Conservation (phyloP, 2,329 filamentous ascomycete species). For the Daldinia sp. region DNA sequence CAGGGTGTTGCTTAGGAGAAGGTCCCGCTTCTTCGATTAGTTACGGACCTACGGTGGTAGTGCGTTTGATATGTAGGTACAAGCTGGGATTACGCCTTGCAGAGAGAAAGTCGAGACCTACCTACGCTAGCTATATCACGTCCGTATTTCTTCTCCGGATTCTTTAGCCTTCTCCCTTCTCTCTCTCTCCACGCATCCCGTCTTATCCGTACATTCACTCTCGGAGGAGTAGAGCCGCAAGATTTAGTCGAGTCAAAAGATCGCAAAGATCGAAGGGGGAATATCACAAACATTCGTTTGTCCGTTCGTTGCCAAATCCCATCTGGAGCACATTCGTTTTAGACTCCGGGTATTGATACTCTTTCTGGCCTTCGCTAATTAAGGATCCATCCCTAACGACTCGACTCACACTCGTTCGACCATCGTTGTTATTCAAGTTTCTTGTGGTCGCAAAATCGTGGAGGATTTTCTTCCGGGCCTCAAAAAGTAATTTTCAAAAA, state of each 20-base stretch:
- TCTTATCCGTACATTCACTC: constrained; percentile 22
- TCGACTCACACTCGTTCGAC: constrained; percentile 33
- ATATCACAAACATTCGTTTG: constrained; percentile 36
- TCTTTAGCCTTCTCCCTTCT: constrained; percentile 34
- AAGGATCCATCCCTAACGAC: constrained; percentile 24
- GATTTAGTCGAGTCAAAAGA: constrained; percentile 23
- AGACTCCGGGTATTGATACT: constrained; percentile 20
- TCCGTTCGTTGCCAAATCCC: constrained; percentile 23
- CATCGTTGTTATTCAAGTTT: constrained; percentile 21
- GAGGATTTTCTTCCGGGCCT: neutral
- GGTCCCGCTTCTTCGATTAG: constrained; percentile 34
- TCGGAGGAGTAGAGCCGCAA: constrained; percentile 27
- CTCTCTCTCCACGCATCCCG: constrained; percentile 18
- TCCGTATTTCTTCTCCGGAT: constrained; percentile 35
- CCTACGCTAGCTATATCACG: constrained; percentile 17
- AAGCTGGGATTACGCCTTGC: constrained; percentile 30
- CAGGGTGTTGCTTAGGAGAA: constrained; percentile 21
- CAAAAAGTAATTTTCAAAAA: constrained; percentile 1
- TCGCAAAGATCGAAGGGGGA: constrained; percentile 12
- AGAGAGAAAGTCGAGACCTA: constrained; percentile 23
- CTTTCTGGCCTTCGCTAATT: constrained; percentile 27
- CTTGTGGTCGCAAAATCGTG: constrained; percentile 8
- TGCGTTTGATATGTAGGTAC: constrained; percentile 42
- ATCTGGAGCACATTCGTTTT: constrained; percentile 37
- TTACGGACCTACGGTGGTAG: constrained; percentile 38